Percentiles rank a stretch among this genome's conserved stretches.
These are phyloP conservation scores for Solioccasus polychromus DNA, from an alignment of 768 basidiomycete species.

Conservation along the genomic window DNA sequence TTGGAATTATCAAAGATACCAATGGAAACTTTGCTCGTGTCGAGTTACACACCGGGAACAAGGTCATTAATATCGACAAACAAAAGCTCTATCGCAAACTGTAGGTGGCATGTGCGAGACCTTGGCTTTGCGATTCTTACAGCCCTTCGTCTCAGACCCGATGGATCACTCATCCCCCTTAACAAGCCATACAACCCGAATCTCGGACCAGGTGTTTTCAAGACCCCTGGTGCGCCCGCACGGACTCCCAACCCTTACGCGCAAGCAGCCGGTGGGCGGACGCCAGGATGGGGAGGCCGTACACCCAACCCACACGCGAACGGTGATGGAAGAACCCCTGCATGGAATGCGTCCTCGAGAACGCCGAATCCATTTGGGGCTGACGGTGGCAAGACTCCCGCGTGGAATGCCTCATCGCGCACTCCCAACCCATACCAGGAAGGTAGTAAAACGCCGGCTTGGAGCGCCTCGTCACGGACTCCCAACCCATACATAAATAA, in stretches of 20 bases:
- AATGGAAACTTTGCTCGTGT: constrained; percentile 86
- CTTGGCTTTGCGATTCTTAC: constrained; percentile 5
- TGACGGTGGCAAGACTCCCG: constrained; percentile 64
- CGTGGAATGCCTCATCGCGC: constrained; percentile 49
- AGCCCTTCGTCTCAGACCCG: constrained; percentile 39
- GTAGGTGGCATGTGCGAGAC: constrained; percentile 43
- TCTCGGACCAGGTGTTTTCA: constrained; percentile 21
- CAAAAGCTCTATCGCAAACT: constrained; percentile 68
- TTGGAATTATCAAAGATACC: constrained; percentile 92
- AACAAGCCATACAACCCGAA: constrained; percentile 34
- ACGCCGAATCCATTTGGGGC: constrained; percentile 68
- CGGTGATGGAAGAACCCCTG: constrained; percentile 57
- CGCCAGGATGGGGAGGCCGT: constrained; percentile 42
- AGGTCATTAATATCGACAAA: constrained; percentile 84
- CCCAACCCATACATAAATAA: constrained; percentile 47
- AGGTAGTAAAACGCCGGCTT: constrained; percentile 48
- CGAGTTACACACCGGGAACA: constrained; percentile 87
- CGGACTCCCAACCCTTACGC: constrained; percentile 46
- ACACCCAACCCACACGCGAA: constrained; percentile 69
- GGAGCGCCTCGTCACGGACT: constrained; percentile 47
- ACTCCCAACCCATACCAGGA: constrained; percentile 57
- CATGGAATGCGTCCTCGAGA: constrained; percentile 59
- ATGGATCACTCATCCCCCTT: constrained; percentile 55
- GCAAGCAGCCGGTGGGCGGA: constrained; percentile 38
- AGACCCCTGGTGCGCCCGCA: constrained; percentile 38